phyloP scores from a whole-genome alignment of 1,284 basidiomycete genomes.

The Phlebopus sp. region DNA sequence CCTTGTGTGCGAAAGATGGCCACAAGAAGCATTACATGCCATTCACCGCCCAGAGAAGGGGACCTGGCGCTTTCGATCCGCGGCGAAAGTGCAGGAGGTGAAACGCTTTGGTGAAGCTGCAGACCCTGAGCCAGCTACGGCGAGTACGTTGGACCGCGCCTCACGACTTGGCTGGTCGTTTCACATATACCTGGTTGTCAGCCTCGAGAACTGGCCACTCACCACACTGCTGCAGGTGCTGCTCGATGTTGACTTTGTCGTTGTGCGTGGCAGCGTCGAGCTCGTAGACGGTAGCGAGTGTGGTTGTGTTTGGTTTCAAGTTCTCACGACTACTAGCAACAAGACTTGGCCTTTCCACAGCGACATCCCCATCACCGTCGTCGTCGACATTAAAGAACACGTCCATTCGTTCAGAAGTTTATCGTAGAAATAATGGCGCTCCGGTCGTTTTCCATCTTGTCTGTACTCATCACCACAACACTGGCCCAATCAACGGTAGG shows the following conservation, averaged over 20 bases:
- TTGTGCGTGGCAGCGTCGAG: too few species aligned
- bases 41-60: not conserved
- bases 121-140: too few species aligned
- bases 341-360: slow-evolving; percentile 2
- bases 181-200: too few species aligned
- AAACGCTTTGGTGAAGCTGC: too few species aligned
- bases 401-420: slow-evolving; percentile 20
- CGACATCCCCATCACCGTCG: slow-evolving; percentile 7
- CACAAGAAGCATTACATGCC: not conserved
- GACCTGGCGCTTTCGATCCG: not conserved
- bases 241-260: too few species aligned
- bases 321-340: slow-evolving; percentile 1
- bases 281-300: not conserved
- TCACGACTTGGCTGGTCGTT: too few species aligned
- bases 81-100: not conserved
- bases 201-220: too few species aligned
- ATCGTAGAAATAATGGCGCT: slow-evolving; percentile 19
- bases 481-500: slow-evolving; percentile 22
- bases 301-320: not conserved
- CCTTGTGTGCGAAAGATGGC: not conserved
- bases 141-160: too few species aligned
- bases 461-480: slow-evolving; percentile 15
- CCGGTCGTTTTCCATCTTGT: slow-evolving; percentile 25
- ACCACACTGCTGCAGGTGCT: too few species aligned
- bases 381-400: slow-evolving; percentile 15